Conservation (phyloP, 352 stramenopile genomes). For the Phytopythium helicoides region DNA sequence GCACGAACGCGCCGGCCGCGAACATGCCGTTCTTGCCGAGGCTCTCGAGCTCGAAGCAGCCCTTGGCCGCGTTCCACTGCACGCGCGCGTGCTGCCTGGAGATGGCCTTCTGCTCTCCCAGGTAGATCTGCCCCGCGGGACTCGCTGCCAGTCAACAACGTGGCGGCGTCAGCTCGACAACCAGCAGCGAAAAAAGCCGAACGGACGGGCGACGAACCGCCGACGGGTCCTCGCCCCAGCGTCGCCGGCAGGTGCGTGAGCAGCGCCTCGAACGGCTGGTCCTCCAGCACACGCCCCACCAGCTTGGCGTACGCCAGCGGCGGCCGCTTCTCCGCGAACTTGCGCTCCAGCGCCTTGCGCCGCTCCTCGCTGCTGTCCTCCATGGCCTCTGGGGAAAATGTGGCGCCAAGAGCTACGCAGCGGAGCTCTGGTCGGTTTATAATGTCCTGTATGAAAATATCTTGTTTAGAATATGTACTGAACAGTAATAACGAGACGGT, state of each 20-base stretch:
- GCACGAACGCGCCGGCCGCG: constrained; percentile 58
- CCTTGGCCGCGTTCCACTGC: constrained; percentile 71
- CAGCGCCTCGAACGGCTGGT: constrained; percentile 70
- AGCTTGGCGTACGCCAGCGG: constrained; percentile 83
- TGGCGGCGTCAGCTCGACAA: not conserved
- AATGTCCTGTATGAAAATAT: too few species aligned
- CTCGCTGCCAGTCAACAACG: constrained; percentile 15
- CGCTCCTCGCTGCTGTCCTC: constrained; percentile 49
- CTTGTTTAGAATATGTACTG: too few species aligned
- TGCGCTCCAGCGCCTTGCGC: constrained; percentile 77
- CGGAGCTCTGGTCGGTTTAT: too few species aligned
- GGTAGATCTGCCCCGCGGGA: constrained; percentile 44
- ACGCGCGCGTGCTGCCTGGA: constrained; percentile 75
- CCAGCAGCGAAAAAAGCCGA: not conserved
- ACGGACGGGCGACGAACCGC: constrained; percentile 13
- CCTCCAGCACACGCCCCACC: constrained; percentile 50
- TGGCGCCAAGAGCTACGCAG: too few species aligned
- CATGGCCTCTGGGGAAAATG: too few species aligned
- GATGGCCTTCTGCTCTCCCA: constrained; percentile 84
- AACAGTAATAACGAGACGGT: too few species aligned
- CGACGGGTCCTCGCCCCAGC: constrained; percentile 57
- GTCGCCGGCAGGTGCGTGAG: constrained; percentile 75
- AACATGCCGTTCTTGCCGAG: constrained; percentile 85
- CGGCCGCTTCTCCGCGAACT: constrained; percentile 73
- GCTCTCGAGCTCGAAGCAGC: constrained; percentile 74